Conservation (phyloP, 371 early-diverging fungal genomes). For the Batkoa obscura region DNA sequence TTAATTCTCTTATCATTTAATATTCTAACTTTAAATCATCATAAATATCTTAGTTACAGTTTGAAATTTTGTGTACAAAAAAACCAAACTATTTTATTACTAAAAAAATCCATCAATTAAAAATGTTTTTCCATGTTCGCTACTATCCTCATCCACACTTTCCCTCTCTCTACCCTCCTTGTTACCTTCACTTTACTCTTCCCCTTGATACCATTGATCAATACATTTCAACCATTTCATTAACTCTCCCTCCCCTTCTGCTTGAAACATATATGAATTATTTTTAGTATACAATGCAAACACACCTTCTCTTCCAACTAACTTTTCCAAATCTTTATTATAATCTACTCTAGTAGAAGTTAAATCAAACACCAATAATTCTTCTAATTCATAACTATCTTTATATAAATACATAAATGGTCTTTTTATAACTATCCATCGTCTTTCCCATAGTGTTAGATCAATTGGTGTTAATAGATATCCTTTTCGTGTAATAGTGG, state of each 20-base stretch:
- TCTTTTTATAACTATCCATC: conserved; percentile 68
- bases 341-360: conserved; percentile 48
- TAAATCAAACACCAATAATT: conserved; percentile 53
- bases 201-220: conserved; percentile 7
- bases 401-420: conserved; percentile 66
- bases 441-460: conserved; percentile 43
- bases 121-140: too few relatives aligned
- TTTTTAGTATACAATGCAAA: conserved; percentile 64
- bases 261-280: conserved; percentile 55
- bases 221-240: conserved; percentile 38
- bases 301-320: conserved; percentile 24
- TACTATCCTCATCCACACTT: too few relatives aligned
- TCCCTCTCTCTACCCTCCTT: too few relatives aligned
- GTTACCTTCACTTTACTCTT: too few relatives aligned
- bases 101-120: too few relatives aligned
- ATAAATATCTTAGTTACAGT: too few relatives aligned
- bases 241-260: conserved; percentile 43
- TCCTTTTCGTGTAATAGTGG: conserved; percentile 32
- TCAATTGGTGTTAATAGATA: conserved; percentile 38
- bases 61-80: too few relatives aligned
- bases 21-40: too few relatives aligned
- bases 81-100: too few relatives aligned
- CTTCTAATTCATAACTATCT: conserved; percentile 35
- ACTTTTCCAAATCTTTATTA: conserved; percentile 34
- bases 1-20: too few relatives aligned